These are phyloP conservation scores for Entomortierella parvispora DNA, from an alignment of 192 early-diverging fungal species.

Conservation along the genomic window DNA sequence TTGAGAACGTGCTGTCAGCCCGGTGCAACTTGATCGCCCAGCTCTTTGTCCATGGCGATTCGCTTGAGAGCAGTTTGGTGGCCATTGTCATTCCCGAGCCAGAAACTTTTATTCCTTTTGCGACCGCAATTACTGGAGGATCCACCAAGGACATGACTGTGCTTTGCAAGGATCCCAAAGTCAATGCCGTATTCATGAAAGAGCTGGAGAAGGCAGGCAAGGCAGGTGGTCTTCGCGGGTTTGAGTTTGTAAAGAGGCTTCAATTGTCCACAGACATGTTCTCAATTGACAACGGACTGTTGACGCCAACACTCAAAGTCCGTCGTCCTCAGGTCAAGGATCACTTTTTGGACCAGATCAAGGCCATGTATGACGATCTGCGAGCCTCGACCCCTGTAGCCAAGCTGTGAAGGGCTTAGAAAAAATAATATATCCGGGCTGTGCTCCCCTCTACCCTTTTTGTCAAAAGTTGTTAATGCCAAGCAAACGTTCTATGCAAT, in stretches of 20 bases:
- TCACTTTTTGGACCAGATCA: conserved; percentile 69
- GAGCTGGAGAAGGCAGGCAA: conserved; percentile 62
- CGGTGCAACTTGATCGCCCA: conserved; percentile 51
- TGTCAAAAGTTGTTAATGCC: too few relatives aligned
- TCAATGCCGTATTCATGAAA: conserved; percentile 59
- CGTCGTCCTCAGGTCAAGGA: conserved; percentile 79
- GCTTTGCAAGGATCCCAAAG: conserved; percentile 57
- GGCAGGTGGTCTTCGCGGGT: conserved; percentile 60
- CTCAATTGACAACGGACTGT: conserved; percentile 74
- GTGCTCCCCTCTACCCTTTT: background rate
- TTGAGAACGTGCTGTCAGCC: conserved; percentile 17
- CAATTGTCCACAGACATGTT: conserved; percentile 76
- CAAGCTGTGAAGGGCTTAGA: conserved; percentile 1
- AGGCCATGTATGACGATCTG: conserved; percentile 70
- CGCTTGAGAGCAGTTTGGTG: conserved; percentile 54
- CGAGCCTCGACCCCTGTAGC: background rate
- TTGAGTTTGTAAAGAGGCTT: conserved; percentile 80
- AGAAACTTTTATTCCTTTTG: conserved; percentile 53
- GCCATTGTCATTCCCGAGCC: conserved; percentile 64
- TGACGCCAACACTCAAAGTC: conserved; percentile 91
- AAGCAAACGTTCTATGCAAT: too few relatives aligned
- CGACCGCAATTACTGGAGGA: conserved; percentile 32
- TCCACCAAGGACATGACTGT: conserved; percentile 1
- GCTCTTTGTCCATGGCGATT: conserved; percentile 66
- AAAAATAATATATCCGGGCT: background rate